These are phyloP conservation scores for Monosporascus cannonballus DNA, from an alignment of 2,329 filamentous ascomycete genomes.

Conservation along the genomic window DNA sequence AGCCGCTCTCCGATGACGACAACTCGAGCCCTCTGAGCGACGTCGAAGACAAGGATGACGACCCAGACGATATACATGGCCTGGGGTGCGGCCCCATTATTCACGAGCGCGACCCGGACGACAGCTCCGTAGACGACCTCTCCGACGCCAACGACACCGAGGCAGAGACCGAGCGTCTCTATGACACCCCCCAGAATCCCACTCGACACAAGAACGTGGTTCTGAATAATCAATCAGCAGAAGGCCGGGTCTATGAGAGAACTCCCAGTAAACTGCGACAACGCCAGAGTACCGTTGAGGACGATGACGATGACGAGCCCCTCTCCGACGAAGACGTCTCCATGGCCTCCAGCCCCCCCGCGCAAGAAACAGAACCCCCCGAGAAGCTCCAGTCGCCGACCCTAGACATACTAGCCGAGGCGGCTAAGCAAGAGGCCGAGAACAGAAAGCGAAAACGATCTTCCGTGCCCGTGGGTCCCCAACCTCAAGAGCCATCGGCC, in stretches of 20 bases:
- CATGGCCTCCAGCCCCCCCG: conserved; percentile 27
- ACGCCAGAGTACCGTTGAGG: conserved; percentile 13
- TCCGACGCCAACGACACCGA: conserved; percentile 66
- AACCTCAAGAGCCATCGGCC: conserved; percentile 13
- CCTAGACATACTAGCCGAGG: conserved; percentile 25
- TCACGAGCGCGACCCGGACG: conserved; percentile 19
- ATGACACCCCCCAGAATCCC: conserved; percentile 69
- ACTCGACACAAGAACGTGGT: conserved; percentile 56
- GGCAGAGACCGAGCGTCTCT: conserved; percentile 89
- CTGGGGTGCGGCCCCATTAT: conserved; percentile 19
- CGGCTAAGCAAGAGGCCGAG: conserved; percentile 24
- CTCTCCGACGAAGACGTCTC: conserved; percentile 27
- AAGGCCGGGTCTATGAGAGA: conserved; percentile 51
- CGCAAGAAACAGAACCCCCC: conserved; percentile 13
- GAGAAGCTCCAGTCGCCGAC: conserved; percentile 23
- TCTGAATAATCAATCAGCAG: conserved; percentile 48
- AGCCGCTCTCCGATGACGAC: conserved; percentile 48
- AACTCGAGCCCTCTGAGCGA: conserved; percentile 92
- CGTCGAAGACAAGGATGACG: conserved; percentile 72
- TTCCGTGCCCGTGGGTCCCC: conserved; percentile 18
- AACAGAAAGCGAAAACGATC: conserved; percentile 29
- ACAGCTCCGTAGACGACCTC: conserved; percentile 44
- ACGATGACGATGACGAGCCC: conserved; percentile 31
- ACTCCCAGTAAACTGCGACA: conserved; percentile 72
- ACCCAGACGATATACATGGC: conserved; percentile 57